Base-by-base conservation (phyloP, 352 stramenopile genomes). In the Pythium sukuiense region DNA sequence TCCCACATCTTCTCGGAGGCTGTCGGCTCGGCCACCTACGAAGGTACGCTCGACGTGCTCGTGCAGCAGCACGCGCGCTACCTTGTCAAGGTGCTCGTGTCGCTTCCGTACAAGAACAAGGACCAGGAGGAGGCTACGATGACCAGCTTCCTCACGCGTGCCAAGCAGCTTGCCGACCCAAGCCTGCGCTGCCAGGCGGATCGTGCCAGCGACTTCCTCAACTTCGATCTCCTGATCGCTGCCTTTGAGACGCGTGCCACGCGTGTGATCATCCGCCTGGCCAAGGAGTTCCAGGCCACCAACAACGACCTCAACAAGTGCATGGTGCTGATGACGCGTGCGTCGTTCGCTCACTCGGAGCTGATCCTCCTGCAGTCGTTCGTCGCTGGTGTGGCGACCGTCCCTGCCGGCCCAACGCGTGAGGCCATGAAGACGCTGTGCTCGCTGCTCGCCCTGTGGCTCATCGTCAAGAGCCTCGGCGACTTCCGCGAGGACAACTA, bases 11-110 rank as follows among this genome's bases (percentile, higher is more conserved):
- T 78, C 48, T 66, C 57, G 48, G 78, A 87, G 61, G 69, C 66
- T 1, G 76, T 89, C 2, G 78, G 79, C 24, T 72, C 77, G 7
- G 76, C 58, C 55, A 92, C 84, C 13, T 88, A 74, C 61, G 81
- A 92, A 76, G 84, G 81, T 20, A 92, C 81, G 24, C 85, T 81
- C 48, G 81, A 92, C 62, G 82, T 92, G 57, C 72, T 92, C 30
- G 73, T 88, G 29, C 77, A 89, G 59, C 81, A 92, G 41, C 81
- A 90, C 60, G 72, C 74, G 12, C 77, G 76, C 0, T 90, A 80
- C 61, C 61, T 92, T 11, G 35, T 87, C 16, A 92, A 92, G 73
- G 69, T 65, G 27, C 60, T 75, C n/a, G 57, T 67, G 8, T 52
- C 63, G 18, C 30, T 56, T 12, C 67, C 67, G 27, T 61, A 59